Base-by-base conservation (phyloP, 352 stramenopile genomes). In the Phytophthora cactorum region DNA sequence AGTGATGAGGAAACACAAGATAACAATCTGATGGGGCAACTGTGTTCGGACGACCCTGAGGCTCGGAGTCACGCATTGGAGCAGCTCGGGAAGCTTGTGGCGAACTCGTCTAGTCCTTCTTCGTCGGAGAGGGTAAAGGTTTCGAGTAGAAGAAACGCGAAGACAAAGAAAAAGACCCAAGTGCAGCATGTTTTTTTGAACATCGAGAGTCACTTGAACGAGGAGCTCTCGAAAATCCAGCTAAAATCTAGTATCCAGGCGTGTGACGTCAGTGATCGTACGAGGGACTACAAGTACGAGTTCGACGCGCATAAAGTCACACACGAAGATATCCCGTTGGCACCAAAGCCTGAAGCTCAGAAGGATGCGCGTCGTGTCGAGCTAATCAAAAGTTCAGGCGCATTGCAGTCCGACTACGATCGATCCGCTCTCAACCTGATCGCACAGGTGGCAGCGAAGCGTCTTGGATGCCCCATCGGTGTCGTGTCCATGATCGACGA, bases 401-500 rank as follows among this genome's bases (percentile, higher is more conserved):
- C 85, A 29, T 63, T 90, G 50, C 50, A 64, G 6, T 31, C 49
- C 3, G 58, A 73, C 17, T 88, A 83, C 68, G 82, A 91, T 57
- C 72, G 60, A 10, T 63, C 69, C 9, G 80, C 80, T 31, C 59
- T 91, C 3, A 73, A 89, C 10, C 32, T 91, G 57, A 74, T 91
- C 28, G 80, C 79, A 0, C 68, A 89, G 49, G 69, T 89, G 31
- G 80, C 81, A 25, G 80, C 82, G 25, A 66, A 84, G 56, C 74
- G 72, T 28, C 62, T 91, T 32, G 74, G 70, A 36, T 89, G 82
- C 38, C 70, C 78, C 5, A 80, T 89, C 29, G 82, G 82, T 25
- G 85, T 86, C 41, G 75, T 91, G n/a, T 88, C 79, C 28, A 78
- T 89, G 49, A 59, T 91, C 1, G 80, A 88, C 55, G 67, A 81